These are phyloP conservation scores for Epichloe glyceriae DNA, from an alignment of 2,329 filamentous ascomycete genomes.

Conservation along the genomic window DNA sequence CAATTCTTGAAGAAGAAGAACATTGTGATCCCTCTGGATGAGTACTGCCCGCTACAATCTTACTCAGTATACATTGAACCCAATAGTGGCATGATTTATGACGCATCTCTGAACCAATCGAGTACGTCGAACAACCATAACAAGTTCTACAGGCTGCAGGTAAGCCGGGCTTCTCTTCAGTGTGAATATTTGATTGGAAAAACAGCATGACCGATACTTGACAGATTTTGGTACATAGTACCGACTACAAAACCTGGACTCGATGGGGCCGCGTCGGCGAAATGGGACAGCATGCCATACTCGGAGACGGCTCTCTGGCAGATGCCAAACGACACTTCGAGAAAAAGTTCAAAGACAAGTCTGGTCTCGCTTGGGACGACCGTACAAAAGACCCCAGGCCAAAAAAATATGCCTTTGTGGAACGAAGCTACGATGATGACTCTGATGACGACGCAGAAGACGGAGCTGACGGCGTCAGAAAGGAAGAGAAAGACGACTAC, in stretches of 20 bases:
- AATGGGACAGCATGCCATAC: slow-evolving; percentile 31
- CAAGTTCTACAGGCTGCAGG: slow-evolving; percentile 69
- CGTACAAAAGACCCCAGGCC: slow-evolving; percentile 43
- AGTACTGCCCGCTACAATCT: slow-evolving; percentile 22
- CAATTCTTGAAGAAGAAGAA: slow-evolving; percentile 35
- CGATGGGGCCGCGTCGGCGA: slow-evolving; percentile 71
- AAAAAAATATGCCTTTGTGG: slow-evolving; percentile 68
- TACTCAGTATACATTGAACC: slow-evolving; percentile 53
- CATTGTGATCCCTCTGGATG: slow-evolving; percentile 37
- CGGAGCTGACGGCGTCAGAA: slow-evolving; percentile 17
- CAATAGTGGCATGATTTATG: slow-evolving; percentile 51
- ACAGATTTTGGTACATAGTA: slow-evolving; percentile 27
- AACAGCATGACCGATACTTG: neutral
- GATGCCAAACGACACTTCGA: slow-evolving; percentile 39
- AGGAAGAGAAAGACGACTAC: slow-evolving; percentile 22
- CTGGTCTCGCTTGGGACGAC: slow-evolving; percentile 41
- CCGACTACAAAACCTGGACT: slow-evolving; percentile 51
- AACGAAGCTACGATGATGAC: slow-evolving; percentile 65
- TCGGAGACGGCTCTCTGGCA: slow-evolving; percentile 28
- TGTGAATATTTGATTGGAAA: no score
- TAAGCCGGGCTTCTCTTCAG: slow-evolving; percentile 18
- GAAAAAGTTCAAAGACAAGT: slow-evolving; percentile 51
- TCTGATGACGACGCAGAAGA: slow-evolving; percentile 30
- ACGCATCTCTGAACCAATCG: slow-evolving; percentile 69
- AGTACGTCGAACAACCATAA: slow-evolving; percentile 63